Base-by-base conservation (phyloP, 2,329 filamentous ascomycete species). In the Botrytis medusae region DNA sequence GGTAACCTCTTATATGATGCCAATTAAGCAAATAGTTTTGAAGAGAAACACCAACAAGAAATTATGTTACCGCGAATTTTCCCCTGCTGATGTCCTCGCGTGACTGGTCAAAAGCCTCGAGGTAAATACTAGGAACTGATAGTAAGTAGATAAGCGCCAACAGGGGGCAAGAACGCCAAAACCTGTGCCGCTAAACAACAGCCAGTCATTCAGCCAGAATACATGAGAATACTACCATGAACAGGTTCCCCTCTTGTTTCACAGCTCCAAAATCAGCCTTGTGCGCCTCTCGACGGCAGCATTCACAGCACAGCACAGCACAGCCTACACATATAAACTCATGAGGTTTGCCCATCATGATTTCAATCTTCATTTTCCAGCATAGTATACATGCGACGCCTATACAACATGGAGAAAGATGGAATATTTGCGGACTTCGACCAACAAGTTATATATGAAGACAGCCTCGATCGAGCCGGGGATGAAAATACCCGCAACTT, bases 401-500 rank as follows among this genome's bases (percentile, higher is more conserved):
- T 42, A 42, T 62, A 22, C 61, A 74, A 46, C 22, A 79, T 79
- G 77, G 72, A 68, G 46, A 73, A 74, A 40, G 59, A 74, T 51
- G 74, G 63, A 10, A 46, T 64, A 16, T 80, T 81, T 70, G 69
- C 69, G 18, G 72, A 90, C 77, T 88, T 91, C 69, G 90, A 92
- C 79, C 76, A 84, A 46, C 76, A 81, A 5, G 77, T 79, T 0
- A 84, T 85, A 60, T 89, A 89, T 74, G 77, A 83, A 0, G 75
- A 81, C 2, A 84, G 86, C 63, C 81, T 86, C 73, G 64, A 79
- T 1, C 80, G 83, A 59, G 84, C 86, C 7, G 80, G 82, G 22
- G 79, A 82, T 61, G 80, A 82, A 2, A 73, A 79, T 0, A 87
- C 86, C 32, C 81, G 77, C 48, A 92, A 91, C 79, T 92, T 92